Base-by-base conservation (phyloP, 2,329 filamentous ascomycete species). In the Fusarium coffeatum region DNA sequence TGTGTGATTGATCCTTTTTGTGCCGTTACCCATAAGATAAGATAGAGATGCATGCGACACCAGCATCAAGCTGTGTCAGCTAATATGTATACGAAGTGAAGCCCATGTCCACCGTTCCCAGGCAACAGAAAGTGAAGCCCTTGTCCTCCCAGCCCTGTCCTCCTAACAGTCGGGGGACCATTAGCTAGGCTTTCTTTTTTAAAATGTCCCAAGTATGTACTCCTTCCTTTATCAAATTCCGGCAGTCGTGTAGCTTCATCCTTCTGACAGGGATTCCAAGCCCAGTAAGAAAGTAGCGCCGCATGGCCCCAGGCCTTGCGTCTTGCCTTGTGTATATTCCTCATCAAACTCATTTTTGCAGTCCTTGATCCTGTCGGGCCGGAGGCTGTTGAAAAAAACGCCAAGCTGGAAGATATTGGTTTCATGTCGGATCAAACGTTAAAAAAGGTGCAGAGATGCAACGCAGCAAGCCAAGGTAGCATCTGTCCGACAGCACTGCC, bases 271-370 rank as follows among this genome's bases (percentile, higher is more conserved):
- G 72, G 71, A 55, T 75, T 37, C 66, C 66, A 66, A 72, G 60
- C 69, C 72, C 60, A 66, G 73, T 75, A 30, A 75, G 73, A 65
- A 75, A 74, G 71, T 72, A 75, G 71, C 70, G 72, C 61, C 61
- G 54, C 67, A 65, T 66, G 64, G 54, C 57, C 58, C 59, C 64
- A 59, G 53, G 60, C 70, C 55, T 53, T 53, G 40, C 56, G 41
- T 67, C 59, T 59, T 56, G 56, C 59, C 54, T 30, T 48, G 65
- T 63, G 59, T 59, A 55, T 68, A 64, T 53, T 58, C 43, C 56
- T 73, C 64, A 49, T 55, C 50, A 54, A 56, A 60, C 41, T 59
- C 59, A 63, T 64, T 59, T 23, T 72, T 47, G 42, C 59, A 59
- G 47, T 43, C 59, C 54, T 54, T 64, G 53, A 53, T 43, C 43